Conservation (phyloP, 441 rosid species). For the Croton setiger region DNA sequence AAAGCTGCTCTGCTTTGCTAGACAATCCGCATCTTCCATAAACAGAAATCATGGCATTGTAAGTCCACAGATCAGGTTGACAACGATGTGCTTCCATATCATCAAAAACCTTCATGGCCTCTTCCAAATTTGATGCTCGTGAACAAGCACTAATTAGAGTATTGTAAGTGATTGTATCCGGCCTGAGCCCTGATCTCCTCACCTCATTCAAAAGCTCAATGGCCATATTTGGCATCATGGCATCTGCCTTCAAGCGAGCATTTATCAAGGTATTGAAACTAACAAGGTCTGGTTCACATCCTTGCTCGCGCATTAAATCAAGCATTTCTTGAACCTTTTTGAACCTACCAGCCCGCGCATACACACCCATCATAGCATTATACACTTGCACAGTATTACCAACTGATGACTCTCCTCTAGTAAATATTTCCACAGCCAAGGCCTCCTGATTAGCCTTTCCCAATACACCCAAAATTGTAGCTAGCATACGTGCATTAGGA, state of each 20-base stretch:
- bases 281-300: slow-evolving; percentile 86
- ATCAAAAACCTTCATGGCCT: slow-evolving; percentile 61
- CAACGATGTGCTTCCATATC: slow-evolving; percentile 71
- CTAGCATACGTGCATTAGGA: slow-evolving; percentile 78
- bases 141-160: slow-evolving; percentile 94
- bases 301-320: slow-evolving; percentile 67
- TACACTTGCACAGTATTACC: slow-evolving; percentile 83
- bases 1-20: slow-evolving; percentile 64
- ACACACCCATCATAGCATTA: slow-evolving; percentile 96
- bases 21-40: slow-evolving; percentile 83
- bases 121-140: slow-evolving; percentile 71
- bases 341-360: slow-evolving; percentile 70
- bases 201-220: slow-evolving; percentile 69
- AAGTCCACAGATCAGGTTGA: slow-evolving; percentile 96
- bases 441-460: slow-evolving; percentile 83
- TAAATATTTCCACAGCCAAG: slow-evolving; percentile 74
- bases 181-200: slow-evolving; percentile 73
- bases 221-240: slow-evolving; percentile 56
- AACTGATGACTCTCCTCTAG: slow-evolving; percentile 48
- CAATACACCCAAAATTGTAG: slow-evolving; percentile 75
- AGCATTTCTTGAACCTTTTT: slow-evolving; percentile 66
- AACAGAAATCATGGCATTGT: slow-evolving; percentile 93
- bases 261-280: slow-evolving; percentile 92
- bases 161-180: slow-evolving; percentile 83
- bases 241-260: slow-evolving; percentile 65